Evolutionary conservation across 2,329 filamentous ascomycete genomes (phyloP).

Genomic region (Pseudogymnoascus sp.): DNA sequence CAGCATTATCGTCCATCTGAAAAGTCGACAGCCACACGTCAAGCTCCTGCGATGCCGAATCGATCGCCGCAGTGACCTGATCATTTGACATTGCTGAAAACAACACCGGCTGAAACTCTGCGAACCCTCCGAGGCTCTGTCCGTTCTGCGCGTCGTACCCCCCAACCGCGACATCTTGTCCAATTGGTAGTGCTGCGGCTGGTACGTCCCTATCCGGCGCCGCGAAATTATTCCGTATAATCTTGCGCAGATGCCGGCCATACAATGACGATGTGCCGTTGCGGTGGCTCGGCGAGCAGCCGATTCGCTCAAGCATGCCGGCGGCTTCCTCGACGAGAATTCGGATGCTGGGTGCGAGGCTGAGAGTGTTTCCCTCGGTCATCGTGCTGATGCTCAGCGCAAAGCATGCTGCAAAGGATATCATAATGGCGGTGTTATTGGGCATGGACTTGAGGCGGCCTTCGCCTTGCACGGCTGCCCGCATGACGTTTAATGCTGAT

Average conservation of each 20-base stretch:
- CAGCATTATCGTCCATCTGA: constrained; percentile 22
- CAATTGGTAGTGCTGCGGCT: constrained; percentile 12
- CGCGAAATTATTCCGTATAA: constrained; percentile 19
- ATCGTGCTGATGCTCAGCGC: constrained; percentile 57
- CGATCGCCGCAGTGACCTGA: constrained; percentile 59
- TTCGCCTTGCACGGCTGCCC: constrained; percentile 66
- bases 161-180: constrained; percentile 3
- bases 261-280: constrained; percentile 59
- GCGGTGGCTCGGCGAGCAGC: constrained; percentile 56
- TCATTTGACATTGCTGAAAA: constrained; percentile 65
- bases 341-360: constrained; percentile 55
- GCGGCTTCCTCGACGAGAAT: constrained; percentile 62
- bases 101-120: constrained; percentile 42
- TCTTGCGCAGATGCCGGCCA: constrained; percentile 46
- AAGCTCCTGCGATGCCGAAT: constrained; percentile 54
- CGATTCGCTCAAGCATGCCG: constrained; percentile 61
- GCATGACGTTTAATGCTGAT: constrained; percentile 66
- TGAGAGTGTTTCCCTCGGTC: constrained; percentile 46
- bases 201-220: constrained; percentile 8
- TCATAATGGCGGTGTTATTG: constrained; percentile 74
- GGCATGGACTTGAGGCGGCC: constrained; percentile 65
- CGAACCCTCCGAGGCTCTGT: constrained; percentile 12
- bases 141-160: constrained; percentile 15
- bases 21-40: constrained; percentile 30
- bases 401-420: constrained; percentile 66